Evolutionary conservation across 2,329 filamentous ascomycete genomes (phyloP).

Genomic region (Ophiocordyceps camponoti-leonardi): DNA sequence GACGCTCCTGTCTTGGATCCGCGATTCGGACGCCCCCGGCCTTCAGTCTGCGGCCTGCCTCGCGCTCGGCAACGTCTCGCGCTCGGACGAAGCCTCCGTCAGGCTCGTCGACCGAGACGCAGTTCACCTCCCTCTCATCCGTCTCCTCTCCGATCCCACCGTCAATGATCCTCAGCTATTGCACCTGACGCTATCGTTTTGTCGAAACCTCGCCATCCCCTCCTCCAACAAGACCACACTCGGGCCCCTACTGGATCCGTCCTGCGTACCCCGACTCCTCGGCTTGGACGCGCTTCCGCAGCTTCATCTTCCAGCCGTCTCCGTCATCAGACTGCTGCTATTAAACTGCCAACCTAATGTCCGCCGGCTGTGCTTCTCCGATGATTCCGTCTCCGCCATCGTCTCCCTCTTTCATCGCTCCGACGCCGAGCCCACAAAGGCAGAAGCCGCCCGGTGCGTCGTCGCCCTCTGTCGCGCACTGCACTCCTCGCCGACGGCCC

Average conservation of each 20-base stretch:
- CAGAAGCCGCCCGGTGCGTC: slow-evolving; percentile 39
- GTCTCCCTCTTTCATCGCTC: slow-evolving; percentile 18
- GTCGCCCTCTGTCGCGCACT: slow-evolving; percentile 35
- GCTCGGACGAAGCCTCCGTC: slow-evolving; percentile 35
- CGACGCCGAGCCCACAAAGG: slow-evolving; percentile 33
- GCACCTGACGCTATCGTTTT: slow-evolving; percentile 39
- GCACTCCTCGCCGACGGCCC: slow-evolving; percentile 20
- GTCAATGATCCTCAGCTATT: slow-evolving; percentile 32
- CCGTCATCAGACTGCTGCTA: slow-evolving; percentile 38
- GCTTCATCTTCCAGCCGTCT: slow-evolving; percentile 42
- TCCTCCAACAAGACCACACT: slow-evolving; percentile 33
- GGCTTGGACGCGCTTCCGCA: slow-evolving; percentile 31
- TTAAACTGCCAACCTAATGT: slow-evolving; percentile 35
- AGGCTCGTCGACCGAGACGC: slow-evolving; percentile 27
- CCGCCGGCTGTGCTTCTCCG: slow-evolving; percentile 21
- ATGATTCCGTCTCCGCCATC: slow-evolving; percentile 18
- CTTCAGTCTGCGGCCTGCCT: slow-evolving; percentile 43
- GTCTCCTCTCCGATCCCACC: slow-evolving; percentile 22
- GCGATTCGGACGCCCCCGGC: slow-evolving; percentile 14
- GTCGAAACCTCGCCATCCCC: slow-evolving; percentile 48
- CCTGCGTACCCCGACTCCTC: slow-evolving; percentile 36
- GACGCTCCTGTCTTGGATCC: slow-evolving; percentile 30
- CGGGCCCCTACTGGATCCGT: slow-evolving; percentile 26
- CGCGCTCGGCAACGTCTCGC: slow-evolving; percentile 42
- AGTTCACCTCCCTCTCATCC: slow-evolving; percentile 25